phyloP scores from a whole-genome alignment of 768 basidiomycete genomes.

The Daedaleopsis nitida region DNA sequence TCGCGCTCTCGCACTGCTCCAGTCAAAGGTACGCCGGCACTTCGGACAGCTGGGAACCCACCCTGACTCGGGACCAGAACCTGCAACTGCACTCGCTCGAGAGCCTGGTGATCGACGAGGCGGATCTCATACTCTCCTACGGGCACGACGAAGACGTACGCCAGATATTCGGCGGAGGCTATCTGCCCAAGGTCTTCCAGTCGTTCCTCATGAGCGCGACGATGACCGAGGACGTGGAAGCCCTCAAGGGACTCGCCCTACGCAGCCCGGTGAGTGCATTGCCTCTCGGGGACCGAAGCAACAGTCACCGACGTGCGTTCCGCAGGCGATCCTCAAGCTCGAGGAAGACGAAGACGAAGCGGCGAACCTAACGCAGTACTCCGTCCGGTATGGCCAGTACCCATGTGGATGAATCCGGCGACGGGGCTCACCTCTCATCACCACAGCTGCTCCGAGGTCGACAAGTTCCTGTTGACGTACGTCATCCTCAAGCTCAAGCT shows the following conservation, averaged over 20 bases:
- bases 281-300: not conserved
- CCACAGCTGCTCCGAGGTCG: conserved; percentile 81
- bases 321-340: conserved; percentile 81
- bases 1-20: conserved; percentile 64
- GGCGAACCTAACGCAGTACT: conserved; percentile 82
- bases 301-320: not conserved
- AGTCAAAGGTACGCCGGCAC: conserved; percentile 56
- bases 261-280: conserved; percentile 74
- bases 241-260: conserved; percentile 84
- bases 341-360: conserved; percentile 88
- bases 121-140: conserved; percentile 95
- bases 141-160: conserved; percentile 92
- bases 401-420: not conserved
- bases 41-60: not conserved
- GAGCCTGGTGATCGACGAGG: conserved; percentile 95
- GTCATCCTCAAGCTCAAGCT: conserved; percentile 96
- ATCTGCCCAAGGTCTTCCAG: conserved; percentile 81
- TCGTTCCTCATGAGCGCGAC: conserved; percentile 98
- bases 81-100: conserved; percentile 70
- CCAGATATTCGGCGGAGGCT: conserved; percentile 66
- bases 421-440: not conserved
- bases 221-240: conserved; percentile 94
- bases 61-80: conserved; percentile 41
- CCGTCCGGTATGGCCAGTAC: conserved; percentile 58
- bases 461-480: conserved; percentile 96